Evolutionary conservation across 2,329 filamentous ascomycete genomes (phyloP).

Genomic region (Fusarium armeniacum): DNA sequence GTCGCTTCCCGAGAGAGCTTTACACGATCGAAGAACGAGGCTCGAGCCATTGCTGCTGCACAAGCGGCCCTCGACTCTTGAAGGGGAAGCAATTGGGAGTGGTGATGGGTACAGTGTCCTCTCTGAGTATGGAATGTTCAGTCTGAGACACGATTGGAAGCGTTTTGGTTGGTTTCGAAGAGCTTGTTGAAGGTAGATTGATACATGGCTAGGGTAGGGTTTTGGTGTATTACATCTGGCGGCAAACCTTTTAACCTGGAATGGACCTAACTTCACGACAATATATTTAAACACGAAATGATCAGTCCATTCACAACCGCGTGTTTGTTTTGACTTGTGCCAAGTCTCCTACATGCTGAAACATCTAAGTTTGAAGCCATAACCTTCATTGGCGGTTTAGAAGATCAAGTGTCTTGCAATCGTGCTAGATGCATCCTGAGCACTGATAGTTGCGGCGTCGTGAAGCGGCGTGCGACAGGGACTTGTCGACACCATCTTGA

Average conservation of each 20-base stretch:
- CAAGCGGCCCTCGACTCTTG: slow-evolving; percentile 44
- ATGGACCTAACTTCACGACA: slow-evolving; percentile 23
- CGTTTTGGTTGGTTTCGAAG: neutral
- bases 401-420: neutral
- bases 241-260: slow-evolving; percentile 31
- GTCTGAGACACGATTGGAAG: neutral
- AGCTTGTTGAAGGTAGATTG: slow-evolving; percentile 18
- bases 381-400: neutral
- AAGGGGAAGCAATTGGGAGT: slow-evolving; percentile 12
- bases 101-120: neutral
- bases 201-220: neutral
- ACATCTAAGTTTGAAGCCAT: neutral
- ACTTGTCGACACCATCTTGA: slow-evolving; percentile 41
- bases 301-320: neutral
- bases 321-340: neutral
- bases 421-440: slow-evolving; percentile 24
- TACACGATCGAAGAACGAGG: slow-evolving; percentile 48
- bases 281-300: neutral
- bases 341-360: neutral
- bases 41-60: slow-evolving; percentile 46
- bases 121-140: neutral
- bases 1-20: slow-evolving; percentile 63
- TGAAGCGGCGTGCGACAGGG: slow-evolving; percentile 39
- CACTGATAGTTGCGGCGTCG: slow-evolving; percentile 26
- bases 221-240: slow-evolving; percentile 2